A percentile compares a stretch with the other conserved stretches of the same genome.
phyloP scores from a whole-genome alignment of 495 filamentous ascomycete genomes.

The Penicillium alfredii region DNA sequence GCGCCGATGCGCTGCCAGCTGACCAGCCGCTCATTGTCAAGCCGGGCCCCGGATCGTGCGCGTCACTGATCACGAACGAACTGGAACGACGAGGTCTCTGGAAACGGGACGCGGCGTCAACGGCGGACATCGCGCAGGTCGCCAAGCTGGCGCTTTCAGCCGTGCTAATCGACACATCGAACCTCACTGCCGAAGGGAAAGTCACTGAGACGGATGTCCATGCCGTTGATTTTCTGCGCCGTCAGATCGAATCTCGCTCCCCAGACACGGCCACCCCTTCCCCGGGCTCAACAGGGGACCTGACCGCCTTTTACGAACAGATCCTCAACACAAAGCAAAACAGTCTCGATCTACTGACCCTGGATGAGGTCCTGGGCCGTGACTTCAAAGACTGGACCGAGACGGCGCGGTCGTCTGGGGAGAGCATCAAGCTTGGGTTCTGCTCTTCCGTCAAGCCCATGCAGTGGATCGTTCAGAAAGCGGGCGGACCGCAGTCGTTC shows the following conservation, averaged over 20 bases:
- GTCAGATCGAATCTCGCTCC: conserved; percentile 34
- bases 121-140: conserved; percentile 46
- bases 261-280: conserved; percentile 4
- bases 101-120: conserved; percentile 21
- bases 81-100: conserved; percentile 48
- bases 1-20: conserved; percentile 5
- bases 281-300: conserved; percentile 33
- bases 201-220: conserved; percentile 62
- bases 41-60: conserved; percentile 68
- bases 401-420: conserved; percentile 13
- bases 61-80: conserved; percentile 65
- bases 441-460: conserved; percentile 66
- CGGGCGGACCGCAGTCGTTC: conserved; percentile 36
- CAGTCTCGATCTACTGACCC: conserved; percentile 54
- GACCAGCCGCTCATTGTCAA: conserved; percentile 55
- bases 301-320: conserved; percentile 53
- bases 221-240: conserved; percentile 61
- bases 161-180: conserved; percentile 78
- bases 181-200: conserved; percentile 63
- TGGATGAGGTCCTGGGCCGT: conserved; percentile 74
- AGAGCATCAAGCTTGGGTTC: conserved; percentile 59
- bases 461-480: conserved; percentile 54
- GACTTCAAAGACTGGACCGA: conserved; percentile 93
- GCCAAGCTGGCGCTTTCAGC: conserved; percentile 74
- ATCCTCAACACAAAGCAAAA: conserved; percentile 65